phyloP scores from a whole-genome alignment of 768 basidiomycete species.

The Collybia sordida region DNA sequence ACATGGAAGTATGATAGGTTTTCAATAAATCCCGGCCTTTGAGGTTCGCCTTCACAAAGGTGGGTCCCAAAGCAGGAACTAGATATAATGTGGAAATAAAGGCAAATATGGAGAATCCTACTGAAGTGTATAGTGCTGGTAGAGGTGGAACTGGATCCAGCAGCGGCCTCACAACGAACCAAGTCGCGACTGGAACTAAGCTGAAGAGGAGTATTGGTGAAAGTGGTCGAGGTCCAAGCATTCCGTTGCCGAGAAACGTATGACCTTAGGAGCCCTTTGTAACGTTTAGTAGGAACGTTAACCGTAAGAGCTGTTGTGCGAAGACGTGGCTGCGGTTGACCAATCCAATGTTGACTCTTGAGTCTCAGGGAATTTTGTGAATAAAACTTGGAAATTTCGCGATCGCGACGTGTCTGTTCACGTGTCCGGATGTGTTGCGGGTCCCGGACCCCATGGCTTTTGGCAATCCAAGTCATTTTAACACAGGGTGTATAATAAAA shows the following conservation, averaged over 20 bases:
- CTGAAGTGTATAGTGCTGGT: slow-evolving; percentile 71
- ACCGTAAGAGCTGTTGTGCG: too few relatives aligned
- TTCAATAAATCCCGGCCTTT: slow-evolving; percentile 90
- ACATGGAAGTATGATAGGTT: slow-evolving; percentile 72
- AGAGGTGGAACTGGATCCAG: slow-evolving; percentile 68
- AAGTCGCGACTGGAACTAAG: slow-evolving; percentile 65
- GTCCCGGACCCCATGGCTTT: slow-evolving; percentile 10
- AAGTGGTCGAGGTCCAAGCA: slow-evolving; percentile 47
- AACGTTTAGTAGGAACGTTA: too few relatives aligned
- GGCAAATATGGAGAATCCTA: slow-evolving; percentile 85
- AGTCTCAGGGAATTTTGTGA: too few relatives aligned
- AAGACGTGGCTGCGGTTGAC: too few relatives aligned
- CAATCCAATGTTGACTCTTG: too few relatives aligned
- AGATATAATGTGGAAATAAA: slow-evolving; percentile 74
- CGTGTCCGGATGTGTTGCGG: slow-evolving; percentile 12
- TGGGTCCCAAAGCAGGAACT: slow-evolving; percentile 79
- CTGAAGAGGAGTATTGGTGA: slow-evolving; percentile 52
- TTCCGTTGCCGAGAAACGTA: slow-evolving; percentile 1
- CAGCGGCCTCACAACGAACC: slow-evolving; percentile 74
- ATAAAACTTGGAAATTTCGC: not conserved
- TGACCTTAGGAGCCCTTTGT: too few relatives aligned
- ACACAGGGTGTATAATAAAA: slow-evolving; percentile 50
- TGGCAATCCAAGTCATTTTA: slow-evolving; percentile 34
- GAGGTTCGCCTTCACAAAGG: slow-evolving; percentile 79
- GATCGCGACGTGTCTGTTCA: slow-evolving; percentile 6